Evolutionary conservation across 495 filamentous ascomycete genomes (phyloP).

Genomic region (Staphylotrichum tortipilum): DNA sequence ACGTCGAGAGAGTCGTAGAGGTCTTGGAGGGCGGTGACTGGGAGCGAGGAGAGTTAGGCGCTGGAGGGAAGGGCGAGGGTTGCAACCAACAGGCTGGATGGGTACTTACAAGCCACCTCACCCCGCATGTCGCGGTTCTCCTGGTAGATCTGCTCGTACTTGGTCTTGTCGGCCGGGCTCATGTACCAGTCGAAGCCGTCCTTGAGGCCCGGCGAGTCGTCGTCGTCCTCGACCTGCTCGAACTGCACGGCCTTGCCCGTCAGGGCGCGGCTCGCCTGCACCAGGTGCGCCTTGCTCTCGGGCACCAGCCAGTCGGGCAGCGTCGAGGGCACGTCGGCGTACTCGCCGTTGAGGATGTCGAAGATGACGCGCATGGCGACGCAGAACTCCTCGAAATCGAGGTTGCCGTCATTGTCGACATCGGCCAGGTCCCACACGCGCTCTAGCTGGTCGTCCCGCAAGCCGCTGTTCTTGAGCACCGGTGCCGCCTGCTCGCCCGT

Average conservation of each 20-base stretch:
- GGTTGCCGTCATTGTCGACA: constrained; percentile 89
- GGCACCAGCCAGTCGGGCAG: constrained; percentile 95
- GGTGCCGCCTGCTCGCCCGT: constrained; percentile 87
- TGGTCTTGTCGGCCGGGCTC: constrained; percentile 76
- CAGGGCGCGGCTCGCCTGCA: constrained; percentile 79
- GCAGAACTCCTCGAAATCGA: constrained; percentile 99
- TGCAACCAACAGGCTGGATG: too few species aligned
- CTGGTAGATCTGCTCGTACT: constrained; percentile 93
- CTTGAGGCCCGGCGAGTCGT: constrained; percentile 74
- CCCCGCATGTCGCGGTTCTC: constrained; percentile 79
- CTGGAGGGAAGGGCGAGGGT: not conserved
- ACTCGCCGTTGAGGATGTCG: constrained; percentile 92
- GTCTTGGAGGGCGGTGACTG: constrained; percentile 70
- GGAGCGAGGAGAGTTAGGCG: not conserved
- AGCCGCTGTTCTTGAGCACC: constrained; percentile 89
- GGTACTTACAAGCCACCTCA: constrained; percentile 63
- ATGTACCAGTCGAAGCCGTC: constrained; percentile 99
- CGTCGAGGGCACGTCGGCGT: constrained; percentile 67
- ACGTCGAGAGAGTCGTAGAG: constrained; percentile 90
- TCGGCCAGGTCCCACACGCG: constrained; percentile 96
- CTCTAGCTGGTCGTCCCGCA: constrained; percentile 91
- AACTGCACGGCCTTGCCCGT: constrained; percentile 67
- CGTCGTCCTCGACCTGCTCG: constrained; percentile 70
- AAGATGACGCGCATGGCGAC: constrained; percentile 97
- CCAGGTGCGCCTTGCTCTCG: constrained; percentile 91